Evolutionary conservation across 495 filamentous ascomycete species (phyloP), one percentile per base, ranked within the genome.

Genomic region (Hyaloscypha hepaticicola): DNA sequence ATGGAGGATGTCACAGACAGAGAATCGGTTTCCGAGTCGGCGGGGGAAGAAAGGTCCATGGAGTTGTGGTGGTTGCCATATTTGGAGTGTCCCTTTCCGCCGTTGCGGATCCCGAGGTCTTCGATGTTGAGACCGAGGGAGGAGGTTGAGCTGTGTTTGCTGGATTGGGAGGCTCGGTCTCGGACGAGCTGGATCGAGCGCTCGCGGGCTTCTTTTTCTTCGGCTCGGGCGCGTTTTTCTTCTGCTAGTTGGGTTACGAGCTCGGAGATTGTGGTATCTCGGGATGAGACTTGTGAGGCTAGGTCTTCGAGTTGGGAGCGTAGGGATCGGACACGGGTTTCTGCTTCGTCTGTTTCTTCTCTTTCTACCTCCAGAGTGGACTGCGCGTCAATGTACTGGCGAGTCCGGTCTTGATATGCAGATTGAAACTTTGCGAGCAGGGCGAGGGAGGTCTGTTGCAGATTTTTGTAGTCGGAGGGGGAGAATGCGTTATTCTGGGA

Each of bases 221-320:
- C 80, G 19, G 78, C 73, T 19, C 87, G 78, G 14, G 78, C 64
- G 48, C 75, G 77, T 67, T 81, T 82, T 71, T 93, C 90, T 7
- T 21, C 38, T 2, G 56, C 52, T 3, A 72, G 55, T 50, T 64
- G 28, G 0, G 79, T 74, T 22, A 80, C 81, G 5, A 94, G 73
- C 64, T 92, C 86, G 14, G 84, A 81, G 1, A 85, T 83, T 68
- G 88, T 83, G 0, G 77, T 74, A 0, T 87, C 86, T 67, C 86
- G 83, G n/a, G 77, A 80, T 16, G 50, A n/a, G 21, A 67, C 55
- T 55, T 52, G 24, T 7, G 22, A 3, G 1, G 90, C 85, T 86
- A 94, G 88, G 38, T 84, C 86, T 72, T 93, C 88, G 7, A 96
- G 78, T 74, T 96, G 91, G 58, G 80, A 78, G 74, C 88, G 90